A percentile compares a stretch with the other conserved stretches of the same genome.
Evolutionary conservation across 2,329 filamentous ascomycete species (phyloP).

Genomic region (Elsinoe fawcettii): DNA sequence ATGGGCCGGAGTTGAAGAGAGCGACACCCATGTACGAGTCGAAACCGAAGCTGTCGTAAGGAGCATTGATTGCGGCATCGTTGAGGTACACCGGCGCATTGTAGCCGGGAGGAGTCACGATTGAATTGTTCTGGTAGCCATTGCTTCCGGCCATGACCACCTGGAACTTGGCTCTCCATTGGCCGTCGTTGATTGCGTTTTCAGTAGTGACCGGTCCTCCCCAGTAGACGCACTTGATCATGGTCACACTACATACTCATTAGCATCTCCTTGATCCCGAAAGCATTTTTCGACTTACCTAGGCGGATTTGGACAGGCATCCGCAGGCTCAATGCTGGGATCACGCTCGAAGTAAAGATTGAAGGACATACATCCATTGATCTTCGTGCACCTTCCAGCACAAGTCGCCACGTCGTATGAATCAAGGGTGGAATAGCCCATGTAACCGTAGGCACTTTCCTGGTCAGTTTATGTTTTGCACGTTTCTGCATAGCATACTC

Average conservation of each 20-base stretch:
- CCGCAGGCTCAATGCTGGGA: conserved; percentile 16
- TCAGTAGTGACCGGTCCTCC: conserved; percentile 22
- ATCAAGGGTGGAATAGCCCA: conserved; percentile 16
- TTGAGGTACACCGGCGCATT: conserved; percentile 18
- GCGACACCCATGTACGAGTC: conserved; percentile 25
- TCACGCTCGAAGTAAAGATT: conserved; percentile 20
- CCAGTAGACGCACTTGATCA: conserved; percentile 29
- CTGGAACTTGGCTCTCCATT: conserved; percentile 20
- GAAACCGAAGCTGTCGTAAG: conserved; percentile 22
- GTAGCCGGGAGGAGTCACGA: conserved; percentile 18
- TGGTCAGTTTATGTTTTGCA: no score
- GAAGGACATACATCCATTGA: conserved; percentile 19
- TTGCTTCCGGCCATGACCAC: conserved; percentile 18
- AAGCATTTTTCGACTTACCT: not conserved
- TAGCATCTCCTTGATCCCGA: not conserved
- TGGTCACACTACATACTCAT: conserved; percentile 16
- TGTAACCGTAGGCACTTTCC: conserved; percentile 17
- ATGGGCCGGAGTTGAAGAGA: conserved; percentile 26
- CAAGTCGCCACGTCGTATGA: conserved; percentile 16
- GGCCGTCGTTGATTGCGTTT: conserved; percentile 25
- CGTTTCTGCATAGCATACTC: no score
- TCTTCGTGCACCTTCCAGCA: conserved; percentile 17
- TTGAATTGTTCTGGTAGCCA: conserved; percentile 19
- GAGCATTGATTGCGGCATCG: conserved; percentile 24
- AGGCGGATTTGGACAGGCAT: conserved; percentile 21